These are phyloP conservation scores for Eucalyptus marginata DNA, from an alignment of 345 rosid genomes.

Conservation along the genomic window DNA sequence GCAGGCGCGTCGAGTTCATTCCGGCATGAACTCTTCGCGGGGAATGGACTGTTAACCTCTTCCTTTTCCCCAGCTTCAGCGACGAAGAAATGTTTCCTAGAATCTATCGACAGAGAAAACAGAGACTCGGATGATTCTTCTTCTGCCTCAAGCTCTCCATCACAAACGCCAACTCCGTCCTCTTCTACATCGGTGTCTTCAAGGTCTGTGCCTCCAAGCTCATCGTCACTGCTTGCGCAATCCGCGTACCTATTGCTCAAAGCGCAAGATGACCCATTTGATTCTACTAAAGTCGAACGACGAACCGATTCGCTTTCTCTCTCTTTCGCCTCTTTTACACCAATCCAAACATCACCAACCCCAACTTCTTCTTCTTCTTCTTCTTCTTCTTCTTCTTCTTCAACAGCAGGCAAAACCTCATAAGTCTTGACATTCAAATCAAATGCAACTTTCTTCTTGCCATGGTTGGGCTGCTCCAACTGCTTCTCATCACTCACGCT, in stretches of 20 bases:
- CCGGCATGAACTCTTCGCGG: background rate
- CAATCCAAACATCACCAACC: background rate
- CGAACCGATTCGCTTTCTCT: background rate
- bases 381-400: background rate
- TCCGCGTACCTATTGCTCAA: slow-evolving; percentile 11
- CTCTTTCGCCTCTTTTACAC: background rate
- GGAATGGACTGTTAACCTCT: slow-evolving; percentile 30
- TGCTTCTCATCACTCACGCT: slow-evolving; percentile 2
- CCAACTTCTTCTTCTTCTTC: background rate
- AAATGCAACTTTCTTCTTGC: slow-evolving; percentile 31
- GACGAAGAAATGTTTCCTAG: slow-evolving; percentile 19
- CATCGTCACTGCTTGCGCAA: slow-evolving; percentile 9
- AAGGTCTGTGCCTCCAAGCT: background rate
- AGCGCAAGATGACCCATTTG: background rate
- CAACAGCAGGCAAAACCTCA: slow-evolving; percentile 4
- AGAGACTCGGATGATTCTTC: slow-evolving; percentile 56
- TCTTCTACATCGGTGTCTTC: background rate
- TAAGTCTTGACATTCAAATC: slow-evolving; percentile 25
- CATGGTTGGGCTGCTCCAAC: background rate
- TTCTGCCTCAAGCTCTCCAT: background rate
- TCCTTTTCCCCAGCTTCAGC: slow-evolving; percentile 18
- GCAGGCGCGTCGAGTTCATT: slow-evolving; percentile 2
- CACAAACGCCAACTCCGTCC: background rate
- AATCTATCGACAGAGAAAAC: slow-evolving; percentile 52
- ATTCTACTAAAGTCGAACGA: background rate